These are phyloP conservation scores for Ascochyta fabae DNA, from an alignment of 2,329 filamentous ascomycete genomes.

Conservation along the genomic window DNA sequence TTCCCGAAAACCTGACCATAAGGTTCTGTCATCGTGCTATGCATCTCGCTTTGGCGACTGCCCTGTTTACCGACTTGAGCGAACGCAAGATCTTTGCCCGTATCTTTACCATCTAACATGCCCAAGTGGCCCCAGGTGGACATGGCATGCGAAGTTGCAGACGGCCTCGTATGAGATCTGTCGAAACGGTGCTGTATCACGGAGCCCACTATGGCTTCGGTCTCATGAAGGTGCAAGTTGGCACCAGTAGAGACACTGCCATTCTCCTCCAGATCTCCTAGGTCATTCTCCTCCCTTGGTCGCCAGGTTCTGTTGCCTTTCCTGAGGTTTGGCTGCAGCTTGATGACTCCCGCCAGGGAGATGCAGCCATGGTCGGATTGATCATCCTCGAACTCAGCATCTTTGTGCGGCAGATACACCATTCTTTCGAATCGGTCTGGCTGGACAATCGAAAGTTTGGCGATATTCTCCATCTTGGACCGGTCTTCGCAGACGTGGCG, in stretches of 20 bases:
- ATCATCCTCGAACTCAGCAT: constrained; percentile 20
- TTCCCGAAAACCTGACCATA: constrained; percentile 51
- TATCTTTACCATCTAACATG: background rate
- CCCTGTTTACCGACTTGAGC: background rate
- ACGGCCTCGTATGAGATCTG: background rate
- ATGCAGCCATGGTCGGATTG: constrained; percentile 22
- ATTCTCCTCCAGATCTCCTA: constrained; percentile 9
- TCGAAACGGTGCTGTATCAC: background rate
- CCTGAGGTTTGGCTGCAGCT: constrained; percentile 29
- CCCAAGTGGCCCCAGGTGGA: background rate
- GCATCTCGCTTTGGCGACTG: background rate
- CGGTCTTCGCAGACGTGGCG: constrained; percentile 5
- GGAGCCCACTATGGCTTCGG: background rate
- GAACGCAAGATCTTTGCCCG: background rate
- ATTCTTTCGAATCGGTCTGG: constrained; percentile 33
- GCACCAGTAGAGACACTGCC: constrained; percentile 6
- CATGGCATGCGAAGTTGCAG: background rate
- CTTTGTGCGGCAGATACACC: constrained; percentile 31
- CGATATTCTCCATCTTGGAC: background rate
- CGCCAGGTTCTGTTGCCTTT: constrained; percentile 33
- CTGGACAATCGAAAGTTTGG: background rate
- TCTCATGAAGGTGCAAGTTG: background rate
- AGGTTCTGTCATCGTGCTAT: background rate
- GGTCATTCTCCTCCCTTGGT: constrained; percentile 28
- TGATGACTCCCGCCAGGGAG: constrained; percentile 29